Evolutionary conservation across 1,139 yeast genomes (phyloP).

Genomic region (Geotrichum carabidarum): DNA sequence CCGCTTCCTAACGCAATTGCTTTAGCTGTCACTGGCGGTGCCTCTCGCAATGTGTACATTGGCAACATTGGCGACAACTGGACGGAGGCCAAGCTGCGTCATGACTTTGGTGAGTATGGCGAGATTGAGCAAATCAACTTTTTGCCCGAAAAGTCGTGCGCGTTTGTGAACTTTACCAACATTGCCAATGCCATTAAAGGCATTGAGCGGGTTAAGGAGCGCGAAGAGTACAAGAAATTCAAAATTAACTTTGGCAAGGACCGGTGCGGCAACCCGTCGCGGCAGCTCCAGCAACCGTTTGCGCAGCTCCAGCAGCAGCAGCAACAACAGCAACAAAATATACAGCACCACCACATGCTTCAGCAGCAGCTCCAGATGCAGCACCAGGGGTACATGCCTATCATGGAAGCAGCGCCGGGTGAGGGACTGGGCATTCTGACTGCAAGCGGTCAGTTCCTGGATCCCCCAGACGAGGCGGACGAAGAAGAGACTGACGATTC

Average conservation of each 20-base stretch:
- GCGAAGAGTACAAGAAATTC: conserved; percentile 45
- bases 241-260: conserved; percentile 88
- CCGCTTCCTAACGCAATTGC: conserved; percentile 73
- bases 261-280: conserved; percentile 72
- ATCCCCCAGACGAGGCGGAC: conserved; percentile 2
- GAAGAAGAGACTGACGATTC: conserved; percentile 2
- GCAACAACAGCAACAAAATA: conserved; percentile 2
- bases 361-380: conserved; percentile 1
- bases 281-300: conserved; percentile 37
- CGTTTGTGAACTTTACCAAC: conserved; percentile 84
- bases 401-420: not conserved
- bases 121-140: conserved; percentile 92
- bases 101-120: conserved; percentile 75
- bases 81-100: conserved; percentile 56
- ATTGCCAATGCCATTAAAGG: conserved; percentile 84
- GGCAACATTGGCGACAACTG: conserved; percentile 62
- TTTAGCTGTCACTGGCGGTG: conserved; percentile 83
- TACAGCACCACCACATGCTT: not conserved
- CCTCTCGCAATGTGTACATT: conserved; percentile 83
- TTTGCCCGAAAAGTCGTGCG: conserved; percentile 77
- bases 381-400: not conserved
- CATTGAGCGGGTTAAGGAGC: conserved; percentile 57
- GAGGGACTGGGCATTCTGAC: conserved; percentile 13
- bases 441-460: conserved; percentile 56
- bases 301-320: conserved; percentile 20